A percentile compares a stretch with the other conserved stretches of the same genome.
Evolutionary conservation across 371 early-diverging fungal species (phyloP).

Genomic region (Parasitella parasitica): DNA sequence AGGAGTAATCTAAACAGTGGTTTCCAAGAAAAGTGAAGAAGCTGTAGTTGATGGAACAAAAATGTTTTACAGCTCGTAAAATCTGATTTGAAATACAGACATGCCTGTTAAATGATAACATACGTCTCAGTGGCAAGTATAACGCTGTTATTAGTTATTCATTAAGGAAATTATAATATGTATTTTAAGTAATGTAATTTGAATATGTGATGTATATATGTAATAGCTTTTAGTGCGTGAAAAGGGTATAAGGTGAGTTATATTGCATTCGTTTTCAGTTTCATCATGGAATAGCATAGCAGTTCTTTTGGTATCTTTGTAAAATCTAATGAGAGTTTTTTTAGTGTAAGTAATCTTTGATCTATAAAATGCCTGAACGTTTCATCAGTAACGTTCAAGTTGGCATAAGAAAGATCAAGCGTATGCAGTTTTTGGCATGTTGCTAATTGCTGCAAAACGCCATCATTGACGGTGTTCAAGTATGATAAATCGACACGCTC

Average conservation of each 20-base stretch:
- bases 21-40: no score
- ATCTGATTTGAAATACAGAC: no score
- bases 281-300: not conserved
- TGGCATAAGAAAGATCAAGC: conserved; percentile 1
- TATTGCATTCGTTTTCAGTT: conserved; percentile 14
- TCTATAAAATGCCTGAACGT: not conserved
- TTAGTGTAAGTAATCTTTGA: not conserved
- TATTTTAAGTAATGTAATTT: no score
- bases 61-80: no score
- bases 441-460: not conserved
- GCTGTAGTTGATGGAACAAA: no score
- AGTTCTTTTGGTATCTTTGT: not conserved
- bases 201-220: not conserved
- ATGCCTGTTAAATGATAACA: no score
- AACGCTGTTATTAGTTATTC: no score
- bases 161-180: no score
- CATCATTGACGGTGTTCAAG: not conserved
- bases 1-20: no score
- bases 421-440: not conserved
- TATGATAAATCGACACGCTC: conserved; percentile 10
- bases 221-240: not conserved
- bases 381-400: not conserved
- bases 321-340: conserved; percentile 1
- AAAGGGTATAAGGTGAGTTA: not conserved
- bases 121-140: no score